A percentile compares a stretch with the other conserved stretches of the same genome.
These are phyloP conservation scores for Verruconis gallopava DNA, from an alignment of 2,329 filamentous ascomycete species.

Conservation along the genomic window DNA sequence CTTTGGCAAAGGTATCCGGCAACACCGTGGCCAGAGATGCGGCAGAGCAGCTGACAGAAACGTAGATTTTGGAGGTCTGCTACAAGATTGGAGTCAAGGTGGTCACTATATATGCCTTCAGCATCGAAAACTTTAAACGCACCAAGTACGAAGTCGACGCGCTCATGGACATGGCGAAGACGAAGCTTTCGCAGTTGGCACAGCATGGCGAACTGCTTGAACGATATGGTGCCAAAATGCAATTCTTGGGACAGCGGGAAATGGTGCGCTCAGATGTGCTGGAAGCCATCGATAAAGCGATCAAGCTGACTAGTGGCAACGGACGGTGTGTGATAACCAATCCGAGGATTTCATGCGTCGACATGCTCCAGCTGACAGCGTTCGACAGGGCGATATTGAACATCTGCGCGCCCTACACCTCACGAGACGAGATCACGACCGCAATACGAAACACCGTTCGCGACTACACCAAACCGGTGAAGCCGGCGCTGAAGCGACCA, in stretches of 20 bases:
- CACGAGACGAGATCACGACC: conserved; percentile 84
- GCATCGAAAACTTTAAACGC: conserved; percentile 97
- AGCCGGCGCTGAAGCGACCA: conserved; percentile 44
- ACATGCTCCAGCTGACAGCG: neutral
- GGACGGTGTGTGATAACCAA: conserved; percentile 52
- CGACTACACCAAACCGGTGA: conserved; percentile 66
- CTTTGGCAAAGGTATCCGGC: conserved; percentile 59
- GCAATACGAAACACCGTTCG: conserved; percentile 79
- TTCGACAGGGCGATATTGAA: conserved; percentile 57
- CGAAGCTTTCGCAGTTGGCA: conserved; percentile 80
- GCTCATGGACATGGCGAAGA: conserved; percentile 93
- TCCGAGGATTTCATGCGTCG: neutral
- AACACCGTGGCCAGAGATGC: neutral
- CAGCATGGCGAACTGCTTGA: conserved; percentile 90
- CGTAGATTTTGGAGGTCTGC: conserved; percentile 80
- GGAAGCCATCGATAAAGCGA: conserved; percentile 74
- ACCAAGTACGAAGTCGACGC: conserved; percentile 94
- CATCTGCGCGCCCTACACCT: conserved; percentile 96
- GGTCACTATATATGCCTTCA: conserved; percentile 96
- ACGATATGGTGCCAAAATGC: conserved; percentile 77
- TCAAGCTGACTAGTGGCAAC: conserved; percentile 78
- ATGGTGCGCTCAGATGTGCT: conserved; percentile 79
- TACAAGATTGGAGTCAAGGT: conserved; percentile 96
- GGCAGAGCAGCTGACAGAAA: neutral
- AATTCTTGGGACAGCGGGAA: conserved; percentile 72